A percentile compares a stretch with the other conserved stretches of the same genome.
These are phyloP conservation scores for Diplocarpon mali DNA, from an alignment of 2,329 filamentous ascomycete species.

Conservation along the genomic window DNA sequence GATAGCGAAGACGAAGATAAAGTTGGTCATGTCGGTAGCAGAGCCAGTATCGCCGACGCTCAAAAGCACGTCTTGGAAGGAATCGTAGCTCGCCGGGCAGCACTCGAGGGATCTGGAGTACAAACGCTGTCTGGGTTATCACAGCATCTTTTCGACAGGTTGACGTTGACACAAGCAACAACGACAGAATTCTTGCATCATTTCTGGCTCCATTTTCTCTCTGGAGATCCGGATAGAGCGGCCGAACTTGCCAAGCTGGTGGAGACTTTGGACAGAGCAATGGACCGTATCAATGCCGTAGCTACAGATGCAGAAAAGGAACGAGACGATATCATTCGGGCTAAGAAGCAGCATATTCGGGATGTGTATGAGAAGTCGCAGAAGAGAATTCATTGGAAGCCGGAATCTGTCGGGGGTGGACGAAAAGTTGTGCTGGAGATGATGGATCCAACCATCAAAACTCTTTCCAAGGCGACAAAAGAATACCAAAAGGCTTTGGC, in stretches of 20 bases:
- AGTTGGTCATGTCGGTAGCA: slow-evolving; percentile 54
- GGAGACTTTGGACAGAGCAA: slow-evolving; percentile 68
- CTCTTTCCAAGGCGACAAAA: slow-evolving; percentile 57
- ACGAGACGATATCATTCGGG: slow-evolving; percentile 53
- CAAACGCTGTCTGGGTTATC: slow-evolving; percentile 33
- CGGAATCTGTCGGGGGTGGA: slow-evolving; percentile 61
- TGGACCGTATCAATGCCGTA: slow-evolving; percentile 69
- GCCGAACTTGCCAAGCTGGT: slow-evolving; percentile 71
- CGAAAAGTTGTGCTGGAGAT: slow-evolving; percentile 64
- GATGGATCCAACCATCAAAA: slow-evolving; percentile 61
- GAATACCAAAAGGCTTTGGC: slow-evolving; percentile 62
- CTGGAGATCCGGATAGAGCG: slow-evolving; percentile 71
- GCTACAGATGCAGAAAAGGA: slow-evolving; percentile 70
- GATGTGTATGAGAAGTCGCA: slow-evolving; percentile 62
- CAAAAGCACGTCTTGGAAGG: slow-evolving; percentile 56
- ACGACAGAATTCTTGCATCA: slow-evolving; percentile 94
- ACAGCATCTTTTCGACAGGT: slow-evolving; percentile 43
- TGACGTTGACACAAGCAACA: slow-evolving; percentile 77
- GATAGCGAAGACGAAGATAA: slow-evolving; percentile 52
- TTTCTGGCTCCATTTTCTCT: slow-evolving; percentile 89
- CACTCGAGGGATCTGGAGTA: slow-evolving; percentile 38
- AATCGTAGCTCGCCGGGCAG: slow-evolving; percentile 48
- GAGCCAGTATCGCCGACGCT: slow-evolving; percentile 50
- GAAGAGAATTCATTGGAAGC: slow-evolving; percentile 60
- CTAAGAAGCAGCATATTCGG: slow-evolving; percentile 57